Evolutionary conservation across 805 yeast species (phyloP).

Genomic region (Debaryomyces castellii): DNA sequence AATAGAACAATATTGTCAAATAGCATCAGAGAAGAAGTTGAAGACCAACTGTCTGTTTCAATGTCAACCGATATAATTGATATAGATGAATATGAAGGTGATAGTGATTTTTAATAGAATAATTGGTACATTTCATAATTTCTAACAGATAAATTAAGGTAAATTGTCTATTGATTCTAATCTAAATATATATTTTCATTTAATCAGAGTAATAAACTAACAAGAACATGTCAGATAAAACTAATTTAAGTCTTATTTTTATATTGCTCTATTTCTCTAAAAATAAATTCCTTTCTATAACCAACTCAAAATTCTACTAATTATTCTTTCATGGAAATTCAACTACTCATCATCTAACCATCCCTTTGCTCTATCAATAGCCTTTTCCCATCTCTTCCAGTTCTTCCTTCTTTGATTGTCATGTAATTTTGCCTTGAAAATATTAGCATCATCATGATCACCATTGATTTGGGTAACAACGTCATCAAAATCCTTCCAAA

Average conservation of each 20-base stretch:
- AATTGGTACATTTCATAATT: too few relatives aligned
- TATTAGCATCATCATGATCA: constrained; percentile 21
- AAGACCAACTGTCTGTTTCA: background rate
- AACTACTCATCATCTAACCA: constrained; percentile 57
- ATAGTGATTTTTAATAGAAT: background rate
- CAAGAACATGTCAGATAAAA: too few relatives aligned
- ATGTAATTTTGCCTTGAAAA: constrained; percentile 43
- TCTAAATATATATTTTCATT: too few relatives aligned
- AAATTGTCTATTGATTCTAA: background rate
- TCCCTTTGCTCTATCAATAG: constrained; percentile 75
- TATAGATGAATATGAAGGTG: constrained; percentile 25
- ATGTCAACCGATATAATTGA: constrained; percentile 8
- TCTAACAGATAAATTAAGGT: background rate
- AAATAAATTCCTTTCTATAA: background rate
- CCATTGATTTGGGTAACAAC: constrained; percentile 46
- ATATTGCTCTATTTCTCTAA: too few relatives aligned
- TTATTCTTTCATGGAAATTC: background rate
- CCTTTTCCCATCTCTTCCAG: constrained; percentile 83
- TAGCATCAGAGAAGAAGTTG: background rate
- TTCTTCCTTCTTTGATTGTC: constrained; percentile 58
- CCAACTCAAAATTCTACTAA: background rate
- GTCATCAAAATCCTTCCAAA: constrained; percentile 78
- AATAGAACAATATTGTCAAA: background rate
- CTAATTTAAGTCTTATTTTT: too few relatives aligned
- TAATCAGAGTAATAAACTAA: too few relatives aligned